Conservation (phyloP, 495 filamentous ascomycete species). For the Trichoderma reesei region DNA sequence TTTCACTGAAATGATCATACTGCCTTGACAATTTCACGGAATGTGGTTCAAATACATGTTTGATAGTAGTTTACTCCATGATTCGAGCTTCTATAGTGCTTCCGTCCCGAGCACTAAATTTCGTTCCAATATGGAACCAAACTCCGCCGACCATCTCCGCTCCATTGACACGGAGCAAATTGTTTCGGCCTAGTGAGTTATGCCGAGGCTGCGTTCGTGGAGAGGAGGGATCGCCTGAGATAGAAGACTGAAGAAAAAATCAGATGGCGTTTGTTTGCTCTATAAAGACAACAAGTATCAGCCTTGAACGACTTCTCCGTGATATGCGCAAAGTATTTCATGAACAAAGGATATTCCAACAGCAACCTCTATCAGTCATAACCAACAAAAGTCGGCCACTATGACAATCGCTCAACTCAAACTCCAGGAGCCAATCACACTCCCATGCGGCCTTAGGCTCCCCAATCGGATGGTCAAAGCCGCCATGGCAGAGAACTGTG, state of each 20-base stretch:
- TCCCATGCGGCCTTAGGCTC: slow-evolving; percentile 42
- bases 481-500: slow-evolving; percentile 10
- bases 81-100: background rate
- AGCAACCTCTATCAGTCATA: background rate
- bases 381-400: background rate
- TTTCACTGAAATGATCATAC: too few relatives aligned
- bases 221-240: background rate
- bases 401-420: slow-evolving; percentile 12
- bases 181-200: background rate
- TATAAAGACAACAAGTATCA: background rate
- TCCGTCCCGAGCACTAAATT: background rate
- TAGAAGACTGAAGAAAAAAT: background rate
- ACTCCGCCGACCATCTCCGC: background rate
- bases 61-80: background rate
- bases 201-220: background rate
- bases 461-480: slow-evolving; percentile 47
- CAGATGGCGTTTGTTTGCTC: background rate
- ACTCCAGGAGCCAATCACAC: slow-evolving; percentile 34
- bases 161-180: background rate
- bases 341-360: background rate
- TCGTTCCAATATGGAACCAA: background rate
- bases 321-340: background rate
- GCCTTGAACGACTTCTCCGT: background rate
- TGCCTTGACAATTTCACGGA: too few relatives aligned
- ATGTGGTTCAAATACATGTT: too few relatives aligned